Base-by-base conservation (phyloP, 2,329 filamentous ascomycete genomes). In the Monilinia polystroma region DNA sequence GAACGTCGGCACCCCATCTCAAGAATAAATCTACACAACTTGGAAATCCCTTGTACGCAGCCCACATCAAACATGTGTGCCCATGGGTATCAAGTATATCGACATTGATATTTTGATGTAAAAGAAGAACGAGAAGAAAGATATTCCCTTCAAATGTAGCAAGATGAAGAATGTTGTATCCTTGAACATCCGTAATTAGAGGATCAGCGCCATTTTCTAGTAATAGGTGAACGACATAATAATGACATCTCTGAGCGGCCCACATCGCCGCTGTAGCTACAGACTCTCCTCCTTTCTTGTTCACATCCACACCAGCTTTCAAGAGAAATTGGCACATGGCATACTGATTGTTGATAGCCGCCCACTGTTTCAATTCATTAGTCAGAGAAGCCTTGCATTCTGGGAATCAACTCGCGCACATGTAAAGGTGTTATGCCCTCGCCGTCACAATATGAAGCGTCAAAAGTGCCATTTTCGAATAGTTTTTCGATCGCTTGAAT, bases 321-420 rank as follows among this genome's bases (percentile, higher is more conserved):
- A 99, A 86, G 55, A 99, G 87, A 79, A 96, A 97, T 78, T 95
- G 94, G 85, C 94, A 97, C 83, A 98, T 93, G 72, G 92, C 91
- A 81, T 94, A 96, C 78, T 97, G 95, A 76, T 98, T 98, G 81
- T 99, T 99, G 78, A 99, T 98, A 49, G 96, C 92, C 57, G 95
- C 95, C 95, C 95, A 99, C 92, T 99, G 77, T 62, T 7, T 63
- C n/a, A 49, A 23, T 32, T 23, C 3, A 29, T 66, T 66, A 66
- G 65, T 43, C 1, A n/a, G 41, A 18, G 32, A 8, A 32, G 49
- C 56, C 29, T 55, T 52, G 26, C 26, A 38, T 29, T 26, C 63
- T 47, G 23, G 53, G 18, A 51, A 29, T 57, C 35, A 49, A 47
- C 16, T 81, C 85, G 74, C 85, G 74, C 84, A 97, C 94, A 83